A percentile compares a stretch with the other conserved stretches of the same genome.
Evolutionary conservation across 371 early-diverging fungal genomes (phyloP).

Genomic region (Lichtheimia ornata): DNA sequence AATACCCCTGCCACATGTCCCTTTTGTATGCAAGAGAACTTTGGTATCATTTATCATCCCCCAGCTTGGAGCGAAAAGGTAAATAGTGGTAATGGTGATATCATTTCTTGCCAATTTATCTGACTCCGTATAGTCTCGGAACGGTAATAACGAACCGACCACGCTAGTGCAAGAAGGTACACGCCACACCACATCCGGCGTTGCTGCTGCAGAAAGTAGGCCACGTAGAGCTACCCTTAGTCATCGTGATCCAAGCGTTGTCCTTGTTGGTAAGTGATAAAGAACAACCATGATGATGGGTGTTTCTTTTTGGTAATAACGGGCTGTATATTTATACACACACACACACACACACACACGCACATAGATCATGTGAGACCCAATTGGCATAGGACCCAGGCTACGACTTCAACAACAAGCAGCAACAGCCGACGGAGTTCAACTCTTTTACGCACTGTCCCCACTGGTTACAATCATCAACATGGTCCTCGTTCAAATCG

Average conservation of each 20-base stretch:
- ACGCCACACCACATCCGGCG: conserved; percentile 46
- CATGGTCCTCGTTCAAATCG: conserved; percentile 35
- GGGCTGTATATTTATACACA: background rate
- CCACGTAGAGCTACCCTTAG: conserved; percentile 61
- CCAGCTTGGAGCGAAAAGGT: conserved; percentile 24
- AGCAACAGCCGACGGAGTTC: background rate
- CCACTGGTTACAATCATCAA: background rate
- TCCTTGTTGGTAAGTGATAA: conserved; percentile 69
- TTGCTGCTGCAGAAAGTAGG: conserved; percentile 18
- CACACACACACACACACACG: too few relatives aligned
- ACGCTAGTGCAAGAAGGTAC: background rate
- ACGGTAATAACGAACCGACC: too few relatives aligned
- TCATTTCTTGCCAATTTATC: too few relatives aligned
- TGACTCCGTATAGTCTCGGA: too few relatives aligned
- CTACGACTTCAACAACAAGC: conserved; percentile 1
- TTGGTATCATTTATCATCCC: conserved; percentile 78
- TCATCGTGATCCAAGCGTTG: conserved; percentile 67
- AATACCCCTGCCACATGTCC: conserved; percentile 73
- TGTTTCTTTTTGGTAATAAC: conserved; percentile 2
- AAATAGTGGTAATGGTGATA: background rate
- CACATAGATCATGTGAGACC: conserved; percentile 78
- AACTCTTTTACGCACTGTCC: conserved; percentile 11
- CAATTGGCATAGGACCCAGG: conserved; percentile 42
- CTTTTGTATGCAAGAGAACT: conserved; percentile 84
- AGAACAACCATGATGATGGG: background rate